Evolutionary conservation across 305 asterid genomes (phyloP).

Genomic region (Fraxinus ornus): DNA sequence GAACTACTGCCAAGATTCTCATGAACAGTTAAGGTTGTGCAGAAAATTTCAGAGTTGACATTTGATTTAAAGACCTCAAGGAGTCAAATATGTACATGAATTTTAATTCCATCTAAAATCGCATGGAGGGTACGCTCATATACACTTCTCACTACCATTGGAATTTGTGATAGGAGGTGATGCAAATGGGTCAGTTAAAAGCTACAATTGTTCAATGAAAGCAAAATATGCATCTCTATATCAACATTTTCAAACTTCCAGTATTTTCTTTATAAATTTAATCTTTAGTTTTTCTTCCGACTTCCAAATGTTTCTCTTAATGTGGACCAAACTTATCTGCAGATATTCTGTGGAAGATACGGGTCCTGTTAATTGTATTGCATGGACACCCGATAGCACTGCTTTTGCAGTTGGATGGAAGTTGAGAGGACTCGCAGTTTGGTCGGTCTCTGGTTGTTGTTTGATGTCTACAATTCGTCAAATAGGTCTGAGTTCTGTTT

Average conservation of each 20-base stretch:
- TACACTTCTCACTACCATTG: background rate
- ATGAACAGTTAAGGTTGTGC: background rate
- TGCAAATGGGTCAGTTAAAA: background rate
- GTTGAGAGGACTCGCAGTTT: slow-evolving; percentile 91
- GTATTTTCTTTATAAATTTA: background rate
- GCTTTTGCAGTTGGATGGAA: slow-evolving; percentile 99
- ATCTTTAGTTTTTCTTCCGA: background rate
- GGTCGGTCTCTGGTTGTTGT: slow-evolving; percentile 99
- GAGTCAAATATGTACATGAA: background rate
- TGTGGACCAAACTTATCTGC: slow-evolving; percentile 25
- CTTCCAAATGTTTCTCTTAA: slow-evolving; percentile 17
- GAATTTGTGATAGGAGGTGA: background rate
- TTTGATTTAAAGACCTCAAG: background rate
- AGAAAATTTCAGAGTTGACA: background rate
- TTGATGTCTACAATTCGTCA: slow-evolving; percentile 98
- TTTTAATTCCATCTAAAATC: background rate
- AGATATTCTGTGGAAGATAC: slow-evolving; percentile 93
- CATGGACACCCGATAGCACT: slow-evolving; percentile 96
- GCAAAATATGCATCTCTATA: background rate
- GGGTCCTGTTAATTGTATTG: slow-evolving; percentile 93
- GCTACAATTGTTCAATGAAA: background rate
- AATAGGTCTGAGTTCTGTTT: slow-evolving; percentile 81
- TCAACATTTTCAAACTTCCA: background rate
- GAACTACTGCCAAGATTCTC: background rate
- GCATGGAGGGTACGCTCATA: background rate